A percentile compares a stretch with the other conserved stretches of the same genome.
Evolutionary conservation across 1,284 basidiomycete species (phyloP).

Genomic region (Cerrena zonata): DNA sequence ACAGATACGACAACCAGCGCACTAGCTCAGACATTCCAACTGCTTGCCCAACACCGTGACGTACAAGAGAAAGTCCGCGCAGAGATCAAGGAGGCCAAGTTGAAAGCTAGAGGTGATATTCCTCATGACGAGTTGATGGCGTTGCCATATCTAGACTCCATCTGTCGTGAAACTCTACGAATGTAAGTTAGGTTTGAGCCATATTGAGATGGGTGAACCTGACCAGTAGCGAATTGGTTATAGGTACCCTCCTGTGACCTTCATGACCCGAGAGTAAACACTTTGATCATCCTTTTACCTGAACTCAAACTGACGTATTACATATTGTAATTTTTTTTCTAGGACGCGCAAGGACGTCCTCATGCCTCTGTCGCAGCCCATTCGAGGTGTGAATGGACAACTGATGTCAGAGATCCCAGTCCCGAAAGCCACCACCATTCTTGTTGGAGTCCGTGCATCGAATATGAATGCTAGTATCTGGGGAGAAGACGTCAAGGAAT

Average conservation of each 20-base stretch:
- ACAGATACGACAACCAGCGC: constrained; percentile 20
- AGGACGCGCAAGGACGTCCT: constrained; percentile 40
- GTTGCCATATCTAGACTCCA: constrained; percentile 21
- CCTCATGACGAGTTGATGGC: constrained; percentile 16
- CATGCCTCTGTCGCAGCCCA: constrained; percentile 42
- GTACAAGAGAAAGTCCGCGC: constrained; percentile 18
- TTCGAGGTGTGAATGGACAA: constrained; percentile 34
- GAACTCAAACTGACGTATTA: too few relatives aligned
- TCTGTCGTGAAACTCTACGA: constrained; percentile 20
- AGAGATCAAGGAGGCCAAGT: constrained; percentile 15
- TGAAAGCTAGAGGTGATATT: constrained; percentile 9
- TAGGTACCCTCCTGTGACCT: constrained; percentile 10
- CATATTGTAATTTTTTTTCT: not conserved
- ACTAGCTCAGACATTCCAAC: constrained; percentile 15
- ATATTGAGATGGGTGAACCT: not conserved
- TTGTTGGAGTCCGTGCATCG: constrained; percentile 35
- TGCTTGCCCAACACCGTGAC: constrained; percentile 16
- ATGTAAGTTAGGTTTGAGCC: constrained; percentile 13
- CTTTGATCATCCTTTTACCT: too few relatives aligned
- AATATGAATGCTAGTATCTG: constrained; percentile 47
- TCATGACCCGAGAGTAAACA: constrained; percentile 10
- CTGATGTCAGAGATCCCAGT: constrained; percentile 35
- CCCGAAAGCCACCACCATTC: constrained; percentile 39
- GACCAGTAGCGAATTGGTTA: not conserved
- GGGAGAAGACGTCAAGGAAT: constrained; percentile 25